Conservation (phyloP, 2,329 filamentous ascomycete genomes). For the Talaromyces albobiverticillius region DNA sequence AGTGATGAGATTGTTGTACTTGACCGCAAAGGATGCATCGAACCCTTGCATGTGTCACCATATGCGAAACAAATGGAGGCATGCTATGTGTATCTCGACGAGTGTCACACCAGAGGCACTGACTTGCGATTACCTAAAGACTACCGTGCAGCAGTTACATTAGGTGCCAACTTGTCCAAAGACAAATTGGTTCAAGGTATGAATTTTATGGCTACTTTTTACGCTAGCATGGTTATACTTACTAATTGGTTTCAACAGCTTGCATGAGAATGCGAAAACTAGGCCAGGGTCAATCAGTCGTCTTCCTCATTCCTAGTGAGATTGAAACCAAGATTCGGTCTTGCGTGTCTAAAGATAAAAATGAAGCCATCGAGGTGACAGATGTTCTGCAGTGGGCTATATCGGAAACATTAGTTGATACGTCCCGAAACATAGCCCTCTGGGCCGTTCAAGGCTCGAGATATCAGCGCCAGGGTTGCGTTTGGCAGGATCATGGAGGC, state of each 20-base stretch:
- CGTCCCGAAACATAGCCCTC: conserved; percentile 51
- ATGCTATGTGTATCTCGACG: conserved; percentile 68
- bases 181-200: conserved; percentile 67
- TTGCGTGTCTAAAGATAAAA: conserved; percentile 16
- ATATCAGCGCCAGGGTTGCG: conserved; percentile 40
- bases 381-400: conserved; percentile 63
- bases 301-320: conserved; percentile 60
- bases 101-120: conserved; percentile 67
- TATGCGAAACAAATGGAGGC: conserved; percentile 55
- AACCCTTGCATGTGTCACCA: conserved; percentile 54
- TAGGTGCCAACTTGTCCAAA: conserved; percentile 65
- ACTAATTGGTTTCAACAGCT: conserved; percentile 40
- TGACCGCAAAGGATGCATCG: conserved; percentile 23
- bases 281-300: conserved; percentile 63
- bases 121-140: conserved; percentile 60
- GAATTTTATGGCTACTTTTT: no score
- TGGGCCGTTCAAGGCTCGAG: conserved; percentile 61
- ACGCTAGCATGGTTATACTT: neutral
- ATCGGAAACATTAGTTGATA: conserved; percentile 53
- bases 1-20: conserved; percentile 29
- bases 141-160: conserved; percentile 64
- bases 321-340: conserved; percentile 52
- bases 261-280: conserved; percentile 72
- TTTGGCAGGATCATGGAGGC: neutral
- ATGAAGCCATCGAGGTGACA: conserved; percentile 37